A percentile compares a stretch with the other conserved stretches of the same genome.
These are phyloP conservation scores for Arthrobotrys pseudoclavata DNA, from an alignment of 2,329 filamentous ascomycete species.

Conservation along the genomic window DNA sequence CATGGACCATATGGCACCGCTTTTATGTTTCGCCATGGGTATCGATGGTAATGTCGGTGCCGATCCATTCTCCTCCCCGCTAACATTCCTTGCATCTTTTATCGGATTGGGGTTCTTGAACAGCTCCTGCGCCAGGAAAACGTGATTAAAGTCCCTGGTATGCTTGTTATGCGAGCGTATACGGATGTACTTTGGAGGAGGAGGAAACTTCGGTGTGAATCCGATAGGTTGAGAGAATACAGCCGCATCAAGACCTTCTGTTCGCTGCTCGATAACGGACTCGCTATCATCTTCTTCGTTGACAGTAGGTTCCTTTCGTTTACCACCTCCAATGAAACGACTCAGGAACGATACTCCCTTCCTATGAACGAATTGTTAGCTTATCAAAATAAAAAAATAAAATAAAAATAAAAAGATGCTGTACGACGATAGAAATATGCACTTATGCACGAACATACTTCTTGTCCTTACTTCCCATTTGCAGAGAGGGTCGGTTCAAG, in stretches of 20 bases:
- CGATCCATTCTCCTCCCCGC: constrained; percentile 65
- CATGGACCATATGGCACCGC: constrained; percentile 87
- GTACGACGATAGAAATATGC: constrained; percentile 5
- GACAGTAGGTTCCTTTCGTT: constrained; percentile 74
- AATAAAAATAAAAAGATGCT: not conserved
- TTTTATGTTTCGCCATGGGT: constrained; percentile 61
- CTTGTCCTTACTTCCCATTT: constrained; percentile 43
- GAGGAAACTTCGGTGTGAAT: constrained; percentile 87
- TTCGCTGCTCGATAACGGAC: constrained; percentile 76
- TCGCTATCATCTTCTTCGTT: constrained; percentile 72
- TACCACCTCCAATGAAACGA: constrained; percentile 80
- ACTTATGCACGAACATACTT: constrained; percentile 32
- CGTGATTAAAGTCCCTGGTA: constrained; percentile 81
- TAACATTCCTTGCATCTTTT: constrained; percentile 65
- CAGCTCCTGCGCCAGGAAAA: constrained; percentile 95
- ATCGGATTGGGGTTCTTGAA: constrained; percentile 68
- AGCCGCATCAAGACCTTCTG: constrained; percentile 84
- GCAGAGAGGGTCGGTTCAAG: constrained; percentile 28
- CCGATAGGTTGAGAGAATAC: constrained; percentile 84
- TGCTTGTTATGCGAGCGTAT: constrained; percentile 86
- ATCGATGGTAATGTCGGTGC: constrained; percentile 62
- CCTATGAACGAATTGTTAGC: constrained; percentile 68
- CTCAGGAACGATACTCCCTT: constrained; percentile 93
- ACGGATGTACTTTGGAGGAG: constrained; percentile 88
- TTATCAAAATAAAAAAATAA: not conserved